Conservation (phyloP, 257 asterid species). For the Nicotiana noctiflora region DNA sequence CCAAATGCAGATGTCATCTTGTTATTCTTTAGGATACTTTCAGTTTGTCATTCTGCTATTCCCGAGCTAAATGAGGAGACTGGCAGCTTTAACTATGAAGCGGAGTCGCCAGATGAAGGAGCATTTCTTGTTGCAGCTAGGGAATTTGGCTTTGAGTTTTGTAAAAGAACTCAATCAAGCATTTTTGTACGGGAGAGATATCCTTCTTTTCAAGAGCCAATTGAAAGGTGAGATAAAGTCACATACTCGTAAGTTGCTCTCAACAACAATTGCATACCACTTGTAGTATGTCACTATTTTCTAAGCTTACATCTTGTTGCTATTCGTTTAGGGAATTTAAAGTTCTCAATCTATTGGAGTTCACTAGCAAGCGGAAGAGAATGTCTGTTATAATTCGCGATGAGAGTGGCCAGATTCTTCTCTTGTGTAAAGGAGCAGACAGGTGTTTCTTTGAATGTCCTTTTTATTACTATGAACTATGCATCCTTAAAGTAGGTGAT, state of each 20-base stretch:
- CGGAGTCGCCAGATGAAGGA: constrained; percentile 93
- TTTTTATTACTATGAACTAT: not conserved
- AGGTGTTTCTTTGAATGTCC: constrained; percentile 36
- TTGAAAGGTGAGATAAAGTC: constrained; percentile 47
- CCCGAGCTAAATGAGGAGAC: constrained; percentile 82
- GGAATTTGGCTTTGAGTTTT: constrained; percentile 91
- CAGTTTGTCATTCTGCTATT: constrained; percentile 88
- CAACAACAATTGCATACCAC: not conserved
- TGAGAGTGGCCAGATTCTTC: constrained; percentile 69
- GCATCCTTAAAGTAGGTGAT: constrained; percentile 2
- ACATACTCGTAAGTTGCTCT: not conserved
- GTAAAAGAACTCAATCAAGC: constrained; percentile 76
- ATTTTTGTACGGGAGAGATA: constrained; percentile 64
- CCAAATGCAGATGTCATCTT: constrained; percentile 49
- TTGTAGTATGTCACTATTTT: not conserved
- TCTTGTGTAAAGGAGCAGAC: constrained; percentile 96
- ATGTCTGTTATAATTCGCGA: constrained; percentile 83
- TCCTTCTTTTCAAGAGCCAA: constrained; percentile 62
- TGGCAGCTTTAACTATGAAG: constrained; percentile 67
- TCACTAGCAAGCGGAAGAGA: constrained; percentile 95
- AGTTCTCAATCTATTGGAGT: constrained; percentile 79
- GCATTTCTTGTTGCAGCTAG: constrained; percentile 91
- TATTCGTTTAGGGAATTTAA: constrained; percentile 66
- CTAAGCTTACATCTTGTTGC: not conserved
- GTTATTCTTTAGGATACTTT: constrained; percentile 72